Evolutionary conservation across 257 asterid species (phyloP).

Genomic region (Forsythia suspensa): DNA sequence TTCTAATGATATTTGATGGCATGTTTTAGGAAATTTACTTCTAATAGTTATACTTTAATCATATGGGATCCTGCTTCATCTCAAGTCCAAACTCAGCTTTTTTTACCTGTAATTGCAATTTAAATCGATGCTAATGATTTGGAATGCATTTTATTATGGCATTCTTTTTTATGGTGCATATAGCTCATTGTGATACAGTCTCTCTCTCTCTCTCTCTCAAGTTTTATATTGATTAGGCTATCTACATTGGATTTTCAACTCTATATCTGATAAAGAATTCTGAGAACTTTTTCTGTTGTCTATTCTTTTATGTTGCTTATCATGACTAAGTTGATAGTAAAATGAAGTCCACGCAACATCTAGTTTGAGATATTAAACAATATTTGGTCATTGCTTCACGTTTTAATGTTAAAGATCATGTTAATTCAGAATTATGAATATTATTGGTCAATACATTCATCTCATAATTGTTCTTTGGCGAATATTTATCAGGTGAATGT

Average conservation of each 20-base stretch:
- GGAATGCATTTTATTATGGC: too few relatives aligned
- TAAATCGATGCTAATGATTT: too few relatives aligned
- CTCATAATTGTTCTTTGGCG: background rate
- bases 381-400: background rate
- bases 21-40: too few relatives aligned
- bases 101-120: too few relatives aligned
- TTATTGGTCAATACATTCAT: background rate
- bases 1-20: too few relatives aligned
- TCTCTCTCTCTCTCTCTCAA: background rate
- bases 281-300: background rate
- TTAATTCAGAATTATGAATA: too few relatives aligned
- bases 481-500: slow-evolving; percentile 60
- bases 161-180: too few relatives aligned
- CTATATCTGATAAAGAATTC: background rate
- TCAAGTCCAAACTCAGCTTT: background rate
- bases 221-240: background rate
- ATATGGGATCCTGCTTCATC: background rate
- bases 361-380: background rate
- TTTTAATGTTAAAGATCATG: background rate
- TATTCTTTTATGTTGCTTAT: background rate
- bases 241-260: background rate
- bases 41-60: too few relatives aligned
- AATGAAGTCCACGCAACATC: background rate
- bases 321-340: background rate
- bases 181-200: too few relatives aligned